A percentile compares a stretch with the other conserved stretches of the same genome.
phyloP scores from a whole-genome alignment of 163 green algal genomes.

The Scenedesmus sp. region DNA sequence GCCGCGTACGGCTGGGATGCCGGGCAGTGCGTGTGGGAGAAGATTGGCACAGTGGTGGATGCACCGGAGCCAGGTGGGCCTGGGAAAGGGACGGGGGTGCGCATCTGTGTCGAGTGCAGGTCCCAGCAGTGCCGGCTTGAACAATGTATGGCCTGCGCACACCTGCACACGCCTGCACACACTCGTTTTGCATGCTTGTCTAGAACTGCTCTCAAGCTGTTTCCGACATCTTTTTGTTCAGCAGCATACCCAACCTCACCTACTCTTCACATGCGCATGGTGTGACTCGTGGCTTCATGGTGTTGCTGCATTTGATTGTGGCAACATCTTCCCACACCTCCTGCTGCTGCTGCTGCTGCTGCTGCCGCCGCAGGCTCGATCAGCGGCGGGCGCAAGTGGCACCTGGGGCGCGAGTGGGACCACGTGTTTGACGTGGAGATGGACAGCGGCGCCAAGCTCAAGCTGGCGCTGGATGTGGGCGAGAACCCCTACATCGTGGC shows the following conservation, averaged over 20 bases:
- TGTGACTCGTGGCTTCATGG: neutral
- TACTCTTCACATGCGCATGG: neutral
- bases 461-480: constrained; percentile 86
- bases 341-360: constrained; percentile 1
- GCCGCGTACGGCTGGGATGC: constrained; percentile 89
- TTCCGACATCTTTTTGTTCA: no score
- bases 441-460: constrained; percentile 81
- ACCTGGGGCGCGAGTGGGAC: constrained; percentile 81
- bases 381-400: constrained; percentile 52
- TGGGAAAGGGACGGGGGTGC: neutral
- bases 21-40: constrained; percentile 83
- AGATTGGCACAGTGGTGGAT: constrained; percentile 86
- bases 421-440: constrained; percentile 98
- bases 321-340: no score
- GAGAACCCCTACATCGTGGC: constrained; percentile 96
- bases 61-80: constrained; percentile 55
- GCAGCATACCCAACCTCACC: neutral
- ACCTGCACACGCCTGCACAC: no score
- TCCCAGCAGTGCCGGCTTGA: no score
- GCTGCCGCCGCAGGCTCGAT: constrained; percentile 37
- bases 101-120: no score
- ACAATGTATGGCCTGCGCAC: no score
- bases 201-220: no score
- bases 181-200: neutral
- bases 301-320: no score